These are phyloP conservation scores for Collariella sp. DNA, from an alignment of 495 filamentous ascomycete genomes.

Conservation along the genomic window DNA sequence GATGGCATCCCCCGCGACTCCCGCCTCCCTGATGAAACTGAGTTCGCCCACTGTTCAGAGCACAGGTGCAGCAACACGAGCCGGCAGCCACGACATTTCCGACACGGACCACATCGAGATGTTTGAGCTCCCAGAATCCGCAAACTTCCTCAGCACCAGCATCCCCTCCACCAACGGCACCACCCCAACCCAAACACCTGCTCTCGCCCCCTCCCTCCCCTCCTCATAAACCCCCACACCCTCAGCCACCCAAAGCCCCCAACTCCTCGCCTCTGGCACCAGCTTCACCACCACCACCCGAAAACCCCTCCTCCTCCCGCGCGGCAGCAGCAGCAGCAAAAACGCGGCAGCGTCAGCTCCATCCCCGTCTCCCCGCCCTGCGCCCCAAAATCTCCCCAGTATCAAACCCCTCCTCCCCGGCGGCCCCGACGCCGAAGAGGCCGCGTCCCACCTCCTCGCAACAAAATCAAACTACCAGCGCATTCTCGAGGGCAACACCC, in stretches of 20 bases:
- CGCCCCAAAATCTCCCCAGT: slow-evolving; percentile 90
- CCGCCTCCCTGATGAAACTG: slow-evolving; percentile 73
- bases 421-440: slow-evolving; percentile 47
- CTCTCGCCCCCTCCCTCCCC: slow-evolving; percentile 41
- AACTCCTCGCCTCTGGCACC: slow-evolving; percentile 34
- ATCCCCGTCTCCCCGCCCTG: slow-evolving; percentile 72
- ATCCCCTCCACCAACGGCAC: slow-evolving; percentile 40
- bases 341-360: slow-evolving; percentile 68
- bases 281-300: slow-evolving; percentile 27
- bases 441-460: slow-evolving; percentile 77
- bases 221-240: slow-evolving; percentile 32
- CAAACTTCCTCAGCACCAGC: slow-evolving; percentile 40
- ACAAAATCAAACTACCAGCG: slow-evolving; percentile 98
- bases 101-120: slow-evolving; percentile 57
- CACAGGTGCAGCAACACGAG: slow-evolving; percentile 17
- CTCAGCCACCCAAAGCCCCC: slow-evolving; percentile 47
- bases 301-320: slow-evolving; percentile 40
- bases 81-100: slow-evolving; percentile 29
- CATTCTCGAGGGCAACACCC: slow-evolving; percentile 83
- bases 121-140: slow-evolving; percentile 56
- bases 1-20: slow-evolving; percentile 58
- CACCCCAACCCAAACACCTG: slow-evolving; percentile 28
- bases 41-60: slow-evolving; percentile 37
- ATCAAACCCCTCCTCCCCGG: slow-evolving; percentile 87
- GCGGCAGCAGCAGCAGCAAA: slow-evolving; percentile 52